Base-by-base conservation (phyloP, 768 basidiomycete species). In the Clavulina sp. region DNA sequence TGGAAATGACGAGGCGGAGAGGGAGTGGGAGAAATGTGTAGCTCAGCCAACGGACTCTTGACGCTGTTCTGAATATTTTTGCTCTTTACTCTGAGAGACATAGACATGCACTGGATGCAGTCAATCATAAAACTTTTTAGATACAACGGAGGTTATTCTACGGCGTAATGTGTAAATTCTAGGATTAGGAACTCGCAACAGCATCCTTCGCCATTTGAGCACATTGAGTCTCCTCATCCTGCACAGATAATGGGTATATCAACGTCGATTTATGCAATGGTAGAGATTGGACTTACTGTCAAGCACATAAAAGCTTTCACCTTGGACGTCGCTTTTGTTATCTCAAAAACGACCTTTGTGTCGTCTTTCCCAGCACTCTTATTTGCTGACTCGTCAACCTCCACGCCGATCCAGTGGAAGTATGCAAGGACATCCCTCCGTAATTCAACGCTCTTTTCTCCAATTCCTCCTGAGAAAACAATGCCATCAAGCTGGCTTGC, bases 381-480 rank as follows among this genome's bases (percentile, higher is more conserved):
- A 60, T 71, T 75, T 52, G 54, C 60, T 4, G 60, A 59, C 48
- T 78, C 73, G 7, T 84, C 63, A 0, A 65, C 54, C 26, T 68
- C 64, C 53, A 78, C 80, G 1, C 85, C 86, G 41, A 91, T 61
- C 65, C 76, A 82, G 18, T 49, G 57, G 16, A 81, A 66, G 31
- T 71, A 68, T 32, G 70, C 62, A 3, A 71, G 70, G 18, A 92
- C 68, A 19, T 75, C 74, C 36, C 65, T 61, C 38, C 89, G 66
- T 50, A 96, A 64, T 57, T 74, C 70, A 18, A 64, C 67, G 54
- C 78, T 75, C 57, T 70, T 72, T 64, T 95, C 91, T 0, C 91
- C 91, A 49, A 95, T 86, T 0, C 88, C 88, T 2, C 89, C 88
- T 0, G 84, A 73, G 62, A 92, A 89, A 9, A 91, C 83, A 38